Conservation (phyloP, 805 yeast genomes). For the Cyberlindnera subsufficiens region DNA sequence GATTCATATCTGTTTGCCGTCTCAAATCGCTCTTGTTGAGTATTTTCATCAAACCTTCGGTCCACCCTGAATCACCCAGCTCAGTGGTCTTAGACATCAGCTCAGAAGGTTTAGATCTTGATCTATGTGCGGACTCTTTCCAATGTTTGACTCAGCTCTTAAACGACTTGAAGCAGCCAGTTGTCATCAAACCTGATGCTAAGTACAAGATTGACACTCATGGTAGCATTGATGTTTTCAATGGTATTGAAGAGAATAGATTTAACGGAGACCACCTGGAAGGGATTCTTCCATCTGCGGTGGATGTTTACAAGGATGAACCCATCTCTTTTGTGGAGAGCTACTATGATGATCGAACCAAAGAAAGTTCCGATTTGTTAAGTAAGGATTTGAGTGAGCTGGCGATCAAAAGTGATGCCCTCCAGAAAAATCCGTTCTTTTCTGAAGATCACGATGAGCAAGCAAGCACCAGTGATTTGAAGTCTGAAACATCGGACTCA, state of each 20-base stretch:
- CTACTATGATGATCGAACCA: conserved; percentile 12
- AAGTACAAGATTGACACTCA: conserved; percentile 41
- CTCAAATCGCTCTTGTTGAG: conserved; percentile 27
- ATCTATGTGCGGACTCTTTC: conserved; percentile 79
- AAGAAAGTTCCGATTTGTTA: conserved; percentile 17
- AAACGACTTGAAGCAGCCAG: conserved; percentile 67
- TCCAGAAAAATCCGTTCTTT: conserved; percentile 15
- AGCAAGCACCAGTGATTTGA: conserved; percentile 1
- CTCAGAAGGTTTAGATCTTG: conserved; percentile 42
- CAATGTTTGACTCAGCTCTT: conserved; percentile 63
- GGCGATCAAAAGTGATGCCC: conserved; percentile 11
- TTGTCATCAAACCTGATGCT: conserved; percentile 51
- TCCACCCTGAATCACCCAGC: conserved; percentile 24
- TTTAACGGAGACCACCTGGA: conserved; percentile 14
- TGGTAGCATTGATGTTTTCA: conserved; percentile 32
- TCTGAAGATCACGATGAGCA: not conserved
- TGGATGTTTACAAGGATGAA: not conserved
- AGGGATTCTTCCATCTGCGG: not conserved
- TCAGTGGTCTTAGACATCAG: conserved; percentile 35
- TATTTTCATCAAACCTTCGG: conserved; percentile 19
- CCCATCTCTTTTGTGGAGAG: conserved; percentile 21
- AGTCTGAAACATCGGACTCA: conserved; percentile 17
- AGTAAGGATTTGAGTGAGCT: conserved; percentile 27
- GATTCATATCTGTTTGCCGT: conserved; percentile 49
- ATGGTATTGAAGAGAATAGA: conserved; percentile 31